Conservation (phyloP, 2,329 filamentous ascomycete genomes). For the Fusarium tjaetaba region DNA sequence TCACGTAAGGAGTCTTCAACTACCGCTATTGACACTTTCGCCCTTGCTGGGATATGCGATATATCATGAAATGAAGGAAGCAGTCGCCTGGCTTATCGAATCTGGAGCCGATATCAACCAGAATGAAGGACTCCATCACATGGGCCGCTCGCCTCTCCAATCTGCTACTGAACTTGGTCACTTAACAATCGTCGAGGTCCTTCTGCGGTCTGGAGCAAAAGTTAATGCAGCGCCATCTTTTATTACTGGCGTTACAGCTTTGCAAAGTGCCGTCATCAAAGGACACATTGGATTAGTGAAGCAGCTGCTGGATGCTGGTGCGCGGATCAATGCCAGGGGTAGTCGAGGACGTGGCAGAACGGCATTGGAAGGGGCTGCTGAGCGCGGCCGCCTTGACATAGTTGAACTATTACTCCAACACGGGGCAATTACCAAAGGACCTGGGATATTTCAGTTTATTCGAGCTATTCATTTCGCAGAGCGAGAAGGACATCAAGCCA, state of each 20-base stretch:
- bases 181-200: not conserved
- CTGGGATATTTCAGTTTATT: not conserved
- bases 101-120: not conserved
- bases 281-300: not conserved
- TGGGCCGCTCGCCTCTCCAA: not conserved
- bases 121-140: accelerated
- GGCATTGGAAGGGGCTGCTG: slow-evolving; percentile 4
- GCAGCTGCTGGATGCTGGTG: not conserved
- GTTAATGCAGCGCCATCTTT: not conserved
- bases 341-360: accelerated
- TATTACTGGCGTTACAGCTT: not conserved
- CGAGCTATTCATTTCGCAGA: not conserved
- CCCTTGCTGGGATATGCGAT: accelerated
- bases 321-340: not conserved
- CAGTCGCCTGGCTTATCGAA: not conserved
- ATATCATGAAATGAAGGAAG: accelerated
- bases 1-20: not conserved
- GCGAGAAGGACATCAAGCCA: accelerated
- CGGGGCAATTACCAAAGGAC: not conserved
- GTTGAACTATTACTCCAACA: not conserved
- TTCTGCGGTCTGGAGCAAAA: not conserved
- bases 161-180: not conserved
- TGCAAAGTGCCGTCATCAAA: not conserved
- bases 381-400: not conserved
- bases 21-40: not conserved